Evolutionary conservation across 75 land plant genomes (phyloP).

Genomic region (Selaginella moellendorffii): DNA sequence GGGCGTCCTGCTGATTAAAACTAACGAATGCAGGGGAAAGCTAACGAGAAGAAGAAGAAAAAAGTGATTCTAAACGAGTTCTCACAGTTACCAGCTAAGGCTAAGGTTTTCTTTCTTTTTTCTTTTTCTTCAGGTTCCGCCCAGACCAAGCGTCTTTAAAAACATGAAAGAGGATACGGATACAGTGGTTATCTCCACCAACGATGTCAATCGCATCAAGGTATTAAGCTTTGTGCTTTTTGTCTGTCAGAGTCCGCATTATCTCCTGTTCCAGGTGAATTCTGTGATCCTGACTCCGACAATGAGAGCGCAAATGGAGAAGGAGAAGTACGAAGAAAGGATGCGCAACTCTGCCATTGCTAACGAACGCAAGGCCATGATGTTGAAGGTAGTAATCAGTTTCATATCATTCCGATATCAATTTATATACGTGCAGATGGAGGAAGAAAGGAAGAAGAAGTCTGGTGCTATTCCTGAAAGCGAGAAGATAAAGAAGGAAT

Average conservation of each 20-base stretch:
- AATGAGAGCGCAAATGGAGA: conserved; percentile 1
- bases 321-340: conserved; percentile 17
- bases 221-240: neutral
- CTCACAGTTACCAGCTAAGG: too few species aligned
- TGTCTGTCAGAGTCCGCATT: neutral
- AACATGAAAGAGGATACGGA: conserved; percentile 15
- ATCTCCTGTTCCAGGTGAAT: conserved; percentile 6
- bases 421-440: conserved; percentile 13
- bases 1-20: too few species aligned
- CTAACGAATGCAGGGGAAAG: too few species aligned
- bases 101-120: too few species aligned
- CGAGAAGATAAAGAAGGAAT: conserved; percentile 23
- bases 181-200: conserved; percentile 15
- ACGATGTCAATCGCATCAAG: conserved; percentile 21
- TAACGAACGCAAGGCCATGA: conserved; percentile 22
- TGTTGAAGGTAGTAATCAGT: conserved; percentile 20
- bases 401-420: neutral
- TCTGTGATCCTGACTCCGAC: conserved; percentile 19
- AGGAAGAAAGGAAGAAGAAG: conserved; percentile 26
- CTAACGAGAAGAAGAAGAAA: too few species aligned
- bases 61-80: too few species aligned
- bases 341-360: conserved; percentile 15
- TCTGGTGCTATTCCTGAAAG: conserved; percentile 20
- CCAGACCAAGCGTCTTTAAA: neutral
- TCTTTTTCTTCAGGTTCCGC: neutral